Evolutionary conservation across 208 protist genomes (phyloP), one percentile per base, ranked within the genome.

Genomic region (Endotrypanum monterogeii): DNA sequence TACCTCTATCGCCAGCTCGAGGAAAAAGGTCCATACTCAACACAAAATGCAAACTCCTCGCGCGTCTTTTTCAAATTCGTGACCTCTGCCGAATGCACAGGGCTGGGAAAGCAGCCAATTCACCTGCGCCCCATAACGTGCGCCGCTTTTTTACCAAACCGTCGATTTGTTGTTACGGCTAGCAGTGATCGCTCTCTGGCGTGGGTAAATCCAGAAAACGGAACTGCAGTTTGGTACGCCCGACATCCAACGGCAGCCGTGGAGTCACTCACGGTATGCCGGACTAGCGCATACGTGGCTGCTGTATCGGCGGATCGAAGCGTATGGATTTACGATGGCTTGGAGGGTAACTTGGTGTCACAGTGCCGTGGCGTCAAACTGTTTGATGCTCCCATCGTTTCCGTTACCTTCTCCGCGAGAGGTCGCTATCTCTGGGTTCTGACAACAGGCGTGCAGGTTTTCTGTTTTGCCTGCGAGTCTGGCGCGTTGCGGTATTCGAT

Each of bases 381-480:
- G 46, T 93, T 93, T 78, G 70, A 79, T 23, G 76, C 91, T 7
- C 88, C 89, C 0, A 82, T 95, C 51, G 71, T 74, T 18, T 80
- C 77, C 28, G 61, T 93, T 2, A 65, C 62, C 20, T 94, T 97
- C 63, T 93, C 90, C 1, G 78, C 83, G 1, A 83, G 90, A 14
- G 93, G 93, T 0, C 84, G 90, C n/a, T 95, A 89, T 66, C 78
- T 90, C 50, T 82, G 89, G 66, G 86, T 94, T 1, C 79, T 84
- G 14, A 91, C 89, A 23, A 86, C 79, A 60, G 88, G 94, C 73
- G 76, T 87, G 11, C 82, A 80, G 3, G 71, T 92, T 6, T 85
- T 82, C 71, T 86, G 89, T 50, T 94, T 89, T 73, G 83, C 80
- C 60, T 89, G 89, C n/a, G 93, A 97, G 71, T 88, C 80, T 30